Evolutionary conservation across 2,329 filamentous ascomycete genomes (phyloP), one percentile per base, ranked within the genome.

Genomic region (Colletotrichum musicola): DNA sequence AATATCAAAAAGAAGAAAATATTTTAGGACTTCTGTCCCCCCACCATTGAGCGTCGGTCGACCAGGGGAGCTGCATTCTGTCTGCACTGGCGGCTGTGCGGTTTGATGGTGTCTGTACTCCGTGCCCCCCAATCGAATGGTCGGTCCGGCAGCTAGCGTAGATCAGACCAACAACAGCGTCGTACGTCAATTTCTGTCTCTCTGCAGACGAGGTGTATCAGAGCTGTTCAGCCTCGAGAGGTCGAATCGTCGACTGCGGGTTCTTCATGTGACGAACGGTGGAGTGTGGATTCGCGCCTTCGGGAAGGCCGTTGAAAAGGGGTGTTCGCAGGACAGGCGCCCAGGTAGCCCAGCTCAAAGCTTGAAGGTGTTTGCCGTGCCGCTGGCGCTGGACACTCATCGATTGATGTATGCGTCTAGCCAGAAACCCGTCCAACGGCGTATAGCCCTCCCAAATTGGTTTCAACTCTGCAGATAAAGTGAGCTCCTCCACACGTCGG

Each of bases 1-100:
- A 59, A 44, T 50, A 59, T 58, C 18, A 44, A 59, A 47, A 65
- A 42, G 51, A 55, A 59, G 30, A 42, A 14, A 53, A 44, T 22
- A 18, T 54, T 18, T 42, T 38, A 54, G 44, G 46, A 59, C 22
- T 14, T 54, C 49, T 42, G 25, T 22, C 14, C 30, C 16, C 16
- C 47, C 14, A 27, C 30, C 46, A 35, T 5, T 5, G 7, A 35
- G 30, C 30, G 10, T 44, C 22, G 16, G 14, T 27, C 6, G 42
- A 65, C 49, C n/a, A 44, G 30, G 49, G 40, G 18, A 22, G 56
- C 22, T 60, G 54, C 42, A 50, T 7, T 35, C 30, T 35, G 30
- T n/a, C 10, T 42, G 58, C 25, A 47, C 42, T 6, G 18, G 20
- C 25, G 38, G 47, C 18, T 40, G 18, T 18, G 56, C n/a, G n/a